A percentile compares a stretch with the other conserved stretches of the same genome.
Conservation (phyloP, 495 filamentous ascomycete species). For the Penicillium alfredii region DNA sequence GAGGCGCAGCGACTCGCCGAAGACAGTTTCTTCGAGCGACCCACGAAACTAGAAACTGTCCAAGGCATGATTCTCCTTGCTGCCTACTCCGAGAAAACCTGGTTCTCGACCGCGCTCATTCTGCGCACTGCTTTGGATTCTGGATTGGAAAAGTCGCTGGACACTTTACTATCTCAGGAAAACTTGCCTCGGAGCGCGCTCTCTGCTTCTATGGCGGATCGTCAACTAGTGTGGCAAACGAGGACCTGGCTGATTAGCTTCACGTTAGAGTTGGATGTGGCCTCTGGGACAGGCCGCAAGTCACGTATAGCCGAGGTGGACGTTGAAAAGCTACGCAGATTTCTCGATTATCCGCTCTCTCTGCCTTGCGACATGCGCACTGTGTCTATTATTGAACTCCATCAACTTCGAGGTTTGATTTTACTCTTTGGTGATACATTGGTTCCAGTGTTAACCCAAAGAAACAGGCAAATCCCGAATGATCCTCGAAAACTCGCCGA, state of each 20-base stretch:
- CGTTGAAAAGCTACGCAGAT: conserved; percentile 32
- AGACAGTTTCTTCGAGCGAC: conserved; percentile 41
- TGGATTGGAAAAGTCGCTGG: conserved; percentile 38
- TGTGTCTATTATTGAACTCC: conserved; percentile 37
- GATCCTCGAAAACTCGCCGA: conserved; percentile 27
- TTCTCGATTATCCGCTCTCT: conserved; percentile 39
- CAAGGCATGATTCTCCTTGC: conserved; percentile 42
- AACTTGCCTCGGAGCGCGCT: conserved; percentile 34
- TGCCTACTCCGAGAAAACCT: conserved; percentile 41
- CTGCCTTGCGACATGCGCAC: conserved; percentile 40
- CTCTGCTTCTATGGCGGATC: conserved; percentile 36
- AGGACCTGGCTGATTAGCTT: conserved; percentile 40
- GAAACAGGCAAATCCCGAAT: conserved; percentile 26
- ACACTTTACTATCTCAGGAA: conserved; percentile 32
- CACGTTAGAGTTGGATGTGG: conserved; percentile 38
- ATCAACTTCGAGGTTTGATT: conserved; percentile 33
- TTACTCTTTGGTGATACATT: no score
- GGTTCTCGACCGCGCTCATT: conserved; percentile 42
- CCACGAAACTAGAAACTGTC: conserved; percentile 39
- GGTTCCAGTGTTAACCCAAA: not conserved
- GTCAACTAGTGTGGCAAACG: conserved; percentile 38
- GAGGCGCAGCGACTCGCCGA: conserved; percentile 39
- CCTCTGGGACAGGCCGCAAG: conserved; percentile 39
- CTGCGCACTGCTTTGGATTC: conserved; percentile 38
- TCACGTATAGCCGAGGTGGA: conserved; percentile 39